Base-by-base conservation (phyloP, 75 land plant species). In the Pinus albicaulis region DNA sequence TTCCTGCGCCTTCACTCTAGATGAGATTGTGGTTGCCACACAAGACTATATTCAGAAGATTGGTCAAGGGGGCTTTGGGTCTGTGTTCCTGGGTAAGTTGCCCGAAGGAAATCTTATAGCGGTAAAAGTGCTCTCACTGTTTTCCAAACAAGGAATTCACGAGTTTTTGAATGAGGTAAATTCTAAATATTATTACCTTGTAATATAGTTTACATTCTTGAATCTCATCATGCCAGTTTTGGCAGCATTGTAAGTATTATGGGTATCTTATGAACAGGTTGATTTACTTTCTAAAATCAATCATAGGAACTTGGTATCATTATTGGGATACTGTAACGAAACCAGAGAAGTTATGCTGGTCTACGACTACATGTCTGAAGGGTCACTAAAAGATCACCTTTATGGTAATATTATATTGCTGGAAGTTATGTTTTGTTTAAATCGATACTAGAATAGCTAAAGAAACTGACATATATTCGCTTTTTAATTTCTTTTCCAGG, bases 61-160 rank as follows among this genome's bases (percentile, higher is more conserved):
- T 55, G 88, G 88, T 5, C 78, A 80, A 20, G 88, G 88, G 12
- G 88, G 88, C 0, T 86, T 86, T 60, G 88, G 88, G 3, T 83
- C 84, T 79, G 88, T 86, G 13, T 86, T 80, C 78, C 73, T 62
- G 53, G 88, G 86, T 24, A 60, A 60, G 55, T 26, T 83, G 20
- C 55, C 59, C 34, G 86, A 77, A 38, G 88, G 86, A 26, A 77
- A 77, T 0, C 66, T 68, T 55, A 86, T 86, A 3, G 86, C 86
- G 3, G 88, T 86, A 52, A 86, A 86, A 77, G 52, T 86, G 23
- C 82, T 79, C n/a, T 83, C 31, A 31, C 31, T 31, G 31, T 31
- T 31, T 31, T 31, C 31, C 31, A 31, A 31, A 31, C 31, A 31
- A 31, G 31, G 31, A 31, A 31, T 31, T 31, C 31, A 31, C 31